Evolutionary conservation across 805 yeast genomes (phyloP), one percentile per base, ranked within the genome.

Genomic region (Cyberlindnera bimundalis): DNA sequence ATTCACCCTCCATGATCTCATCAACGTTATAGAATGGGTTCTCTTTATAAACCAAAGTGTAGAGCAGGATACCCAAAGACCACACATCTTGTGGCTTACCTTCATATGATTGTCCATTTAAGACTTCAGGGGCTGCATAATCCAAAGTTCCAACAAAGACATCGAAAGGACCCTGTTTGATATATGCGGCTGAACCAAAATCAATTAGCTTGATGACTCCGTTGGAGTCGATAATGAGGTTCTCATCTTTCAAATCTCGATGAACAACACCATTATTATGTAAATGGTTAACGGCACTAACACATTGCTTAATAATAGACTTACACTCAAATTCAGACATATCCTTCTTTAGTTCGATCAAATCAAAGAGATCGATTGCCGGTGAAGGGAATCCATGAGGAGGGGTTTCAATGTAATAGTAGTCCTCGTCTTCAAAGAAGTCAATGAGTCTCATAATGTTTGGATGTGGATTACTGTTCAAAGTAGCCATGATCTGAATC

Each of bases 121-220:
- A 68, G 1, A 93, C 96, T 62, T 93, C 99, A 0, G 99, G 99
- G 0, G 98, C 95, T 1, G 98, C 98, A 61, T 91, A 93, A 61
- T 93, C 97, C 32, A 93, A 81, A 0, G 99, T 93, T 3, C 99
- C 99, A 2, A 93, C 98, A 64, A 93, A 91, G 5, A 93, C 96
- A 52, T 91, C 96, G 64, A 91, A 93, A 5, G 98, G 98, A 0
- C 97, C 98, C 65, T 83, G 88, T 50, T 75, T 78, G 16, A 81
- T 78, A 60, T 88, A 88, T 0, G 97, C 96, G 1, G 98, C 96
- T 35, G 95, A 83, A 1, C 99, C 99, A 61, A 89, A 91, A 64
- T 91, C 99, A 57, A 91, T 91, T 47, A 91, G 68, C 59, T 89
- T 90, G 38, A 87, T 81, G 33, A 78, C 71, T 2, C 93, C 95